Evolutionary conservation across 2,329 filamentous ascomycete species (phyloP).

Genomic region (Paraconiothyrium sp.): DNA sequence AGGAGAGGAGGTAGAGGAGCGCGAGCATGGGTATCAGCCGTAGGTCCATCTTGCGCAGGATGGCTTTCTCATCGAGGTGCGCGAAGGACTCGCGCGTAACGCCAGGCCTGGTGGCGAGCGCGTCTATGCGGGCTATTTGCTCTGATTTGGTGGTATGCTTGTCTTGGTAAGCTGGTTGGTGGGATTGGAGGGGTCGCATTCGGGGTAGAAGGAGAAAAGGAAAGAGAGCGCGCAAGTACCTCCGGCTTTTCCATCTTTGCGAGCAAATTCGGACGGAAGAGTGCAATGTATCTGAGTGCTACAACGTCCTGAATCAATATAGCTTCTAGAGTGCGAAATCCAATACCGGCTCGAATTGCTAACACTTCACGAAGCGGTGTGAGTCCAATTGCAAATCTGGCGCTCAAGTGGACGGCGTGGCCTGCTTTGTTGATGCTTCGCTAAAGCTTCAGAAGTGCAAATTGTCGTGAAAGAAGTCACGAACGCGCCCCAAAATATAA

Average conservation of each 20-base stretch:
- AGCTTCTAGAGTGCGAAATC: neutral
- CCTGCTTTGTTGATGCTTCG: too few species aligned
- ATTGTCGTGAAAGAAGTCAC: too few species aligned
- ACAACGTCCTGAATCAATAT: neutral
- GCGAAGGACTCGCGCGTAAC: constrained; percentile 43
- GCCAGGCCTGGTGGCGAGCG: constrained; percentile 36
- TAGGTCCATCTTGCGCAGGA: constrained; percentile 53
- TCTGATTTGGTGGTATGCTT: constrained; percentile 23
- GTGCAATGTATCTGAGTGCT: neutral
- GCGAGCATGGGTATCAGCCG: constrained; percentile 52
- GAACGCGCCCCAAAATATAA: neutral
- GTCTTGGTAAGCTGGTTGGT: neutral
- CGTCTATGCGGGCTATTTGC: constrained; percentile 35
- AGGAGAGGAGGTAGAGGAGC: constrained; percentile 50
- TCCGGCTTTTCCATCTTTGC: constrained; percentile 17
- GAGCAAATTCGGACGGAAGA: neutral
- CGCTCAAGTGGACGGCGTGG: too few species aligned
- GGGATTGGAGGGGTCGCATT: neutral
- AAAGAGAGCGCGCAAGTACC: constrained; percentile 2
- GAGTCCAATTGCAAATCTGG: too few species aligned
- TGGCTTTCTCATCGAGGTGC: constrained; percentile 52
- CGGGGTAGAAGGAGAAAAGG: too few species aligned
- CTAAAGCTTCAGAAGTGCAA: neutral
- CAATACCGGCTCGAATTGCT: too few species aligned
- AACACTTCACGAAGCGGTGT: too few species aligned